Conservation (phyloP, 2,329 filamentous ascomycete genomes). For the Aureobasidium sp. region DNA sequence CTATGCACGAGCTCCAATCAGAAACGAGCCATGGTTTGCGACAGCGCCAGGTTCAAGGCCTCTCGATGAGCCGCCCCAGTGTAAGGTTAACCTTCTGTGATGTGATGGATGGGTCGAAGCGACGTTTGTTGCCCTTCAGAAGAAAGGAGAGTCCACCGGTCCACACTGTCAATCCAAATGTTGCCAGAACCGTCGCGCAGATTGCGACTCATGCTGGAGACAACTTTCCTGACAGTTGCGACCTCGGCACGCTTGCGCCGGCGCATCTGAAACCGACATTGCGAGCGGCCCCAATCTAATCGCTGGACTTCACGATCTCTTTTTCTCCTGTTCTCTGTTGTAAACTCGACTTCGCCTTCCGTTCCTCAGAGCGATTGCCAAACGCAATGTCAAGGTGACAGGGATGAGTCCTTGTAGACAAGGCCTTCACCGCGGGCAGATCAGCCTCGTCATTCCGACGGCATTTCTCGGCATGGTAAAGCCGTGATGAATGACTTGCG, state of each 20-base stretch:
- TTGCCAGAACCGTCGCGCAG: not conserved
- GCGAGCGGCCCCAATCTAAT: not conserved
- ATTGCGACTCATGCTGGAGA: conserved; percentile 1
- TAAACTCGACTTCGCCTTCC: not conserved
- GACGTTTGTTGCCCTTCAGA: too few species aligned
- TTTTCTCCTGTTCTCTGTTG: not conserved
- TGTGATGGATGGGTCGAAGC: not conserved
- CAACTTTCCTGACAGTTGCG: not conserved
- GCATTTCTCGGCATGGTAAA: conserved; percentile 8
- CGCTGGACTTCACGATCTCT: not conserved
- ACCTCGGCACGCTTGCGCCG: conserved; percentile 7
- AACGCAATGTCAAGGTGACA: not conserved
- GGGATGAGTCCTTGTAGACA: not conserved
- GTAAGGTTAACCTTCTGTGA: not conserved
- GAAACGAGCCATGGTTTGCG: not conserved
- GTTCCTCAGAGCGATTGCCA: not conserved
- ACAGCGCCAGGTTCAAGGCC: not conserved
- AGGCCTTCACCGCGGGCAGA: conserved; percentile 1
- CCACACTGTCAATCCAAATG: not conserved
- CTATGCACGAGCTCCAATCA: not conserved
- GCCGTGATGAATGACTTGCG: not conserved
- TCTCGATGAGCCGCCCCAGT: not conserved
- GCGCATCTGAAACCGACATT: conserved; percentile 8
- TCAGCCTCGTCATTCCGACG: conserved; percentile 9
- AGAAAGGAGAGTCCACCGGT: not conserved